phyloP scores from a whole-genome alignment of 2,329 filamentous ascomycete species.

The Hypoxylon sp. region DNA sequence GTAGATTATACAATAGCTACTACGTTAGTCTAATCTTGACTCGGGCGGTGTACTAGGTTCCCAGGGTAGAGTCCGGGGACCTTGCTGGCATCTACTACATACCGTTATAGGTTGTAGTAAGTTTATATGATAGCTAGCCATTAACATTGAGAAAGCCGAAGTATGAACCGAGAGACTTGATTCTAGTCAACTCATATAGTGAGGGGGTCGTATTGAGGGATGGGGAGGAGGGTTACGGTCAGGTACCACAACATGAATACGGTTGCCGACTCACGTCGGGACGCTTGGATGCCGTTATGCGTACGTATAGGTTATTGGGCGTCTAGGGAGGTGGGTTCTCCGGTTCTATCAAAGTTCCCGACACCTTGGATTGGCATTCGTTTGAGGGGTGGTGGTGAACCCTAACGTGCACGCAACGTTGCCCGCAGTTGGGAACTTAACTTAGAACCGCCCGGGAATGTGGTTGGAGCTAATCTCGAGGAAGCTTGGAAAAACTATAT shows the following conservation, averaged over 20 bases:
- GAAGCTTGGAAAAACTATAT: not conserved
- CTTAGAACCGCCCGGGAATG: not conserved
- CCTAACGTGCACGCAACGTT: conserved; percentile 19
- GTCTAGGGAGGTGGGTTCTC: not conserved
- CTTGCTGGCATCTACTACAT: not conserved
- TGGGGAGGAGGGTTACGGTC: not conserved
- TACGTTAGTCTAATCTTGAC: not conserved
- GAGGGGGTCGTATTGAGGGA: not conserved
- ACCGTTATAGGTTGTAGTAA: not conserved
- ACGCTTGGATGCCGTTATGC: conserved; percentile 1
- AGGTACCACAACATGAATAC: conserved; percentile 19
- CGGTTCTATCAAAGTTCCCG: conserved; percentile 8
- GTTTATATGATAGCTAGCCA: not conserved
- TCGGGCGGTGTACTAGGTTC: not conserved
- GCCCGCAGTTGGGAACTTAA: conserved; percentile 20
- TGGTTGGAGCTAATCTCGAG: not conserved
- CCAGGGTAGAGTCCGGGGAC: not conserved
- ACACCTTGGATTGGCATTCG: conserved; percentile 28
- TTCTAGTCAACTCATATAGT: not conserved
- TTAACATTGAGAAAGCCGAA: not conserved
- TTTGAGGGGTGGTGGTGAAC: conserved; percentile 11
- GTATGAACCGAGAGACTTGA: not conserved
- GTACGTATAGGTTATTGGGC: not conserved
- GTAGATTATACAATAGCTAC: not conserved
- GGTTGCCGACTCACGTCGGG: not conserved